Base-by-base conservation (phyloP, 169 alveolate genomes). In the Babesia caballi region DNA sequence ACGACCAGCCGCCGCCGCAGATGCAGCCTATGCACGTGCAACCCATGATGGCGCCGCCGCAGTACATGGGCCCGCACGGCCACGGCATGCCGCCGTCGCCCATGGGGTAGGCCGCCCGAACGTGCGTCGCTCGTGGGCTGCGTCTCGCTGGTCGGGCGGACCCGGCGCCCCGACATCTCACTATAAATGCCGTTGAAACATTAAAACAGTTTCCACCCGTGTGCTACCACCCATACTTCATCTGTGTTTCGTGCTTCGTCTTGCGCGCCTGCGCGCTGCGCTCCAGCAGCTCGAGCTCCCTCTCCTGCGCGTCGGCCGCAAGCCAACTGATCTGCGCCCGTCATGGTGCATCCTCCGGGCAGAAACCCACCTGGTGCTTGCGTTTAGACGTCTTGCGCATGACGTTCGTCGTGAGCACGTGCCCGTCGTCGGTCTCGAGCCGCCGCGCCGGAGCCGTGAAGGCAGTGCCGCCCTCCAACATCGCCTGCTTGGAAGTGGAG, bases 201-300 rank as follows among this genome's bases (percentile, higher is more conserved):
- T 40, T 40, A 40, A 40, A 40, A n/a, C n/a, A n/a, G n/a, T n/a
- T n/a, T n/a, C n/a, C n/a, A n/a, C n/a, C n/a, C n/a, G n/a, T n/a
- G n/a, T n/a, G n/a, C 49, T 70, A 86, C 95, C 95, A 90, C n/a
- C 95, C 95, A 52, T 91, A 91, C 53, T 91, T 91, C 88, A 90
- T 91, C 35, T 72, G 85, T 8, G 95, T 83, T 50, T 91, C 90
- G 49, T 88, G 78, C 42, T 91, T 90, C 50, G 86, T 61, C 68
- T 83, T 83, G 40, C 94, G 71, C 57, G 69, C 85, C 65, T 88
- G 86, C 36, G 92, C 89, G 1, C 90, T 85, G 28, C 78, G 61
- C 66, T 91, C 94, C 71, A 90, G 73, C 59, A 91, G 71, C 63
- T 89, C 95, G 50, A 84, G 74, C 60, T 91, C 95, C 53, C 82